Evolutionary conservation across 2,329 filamentous ascomycete species (phyloP).

Genomic region (Diplodia seriata): DNA sequence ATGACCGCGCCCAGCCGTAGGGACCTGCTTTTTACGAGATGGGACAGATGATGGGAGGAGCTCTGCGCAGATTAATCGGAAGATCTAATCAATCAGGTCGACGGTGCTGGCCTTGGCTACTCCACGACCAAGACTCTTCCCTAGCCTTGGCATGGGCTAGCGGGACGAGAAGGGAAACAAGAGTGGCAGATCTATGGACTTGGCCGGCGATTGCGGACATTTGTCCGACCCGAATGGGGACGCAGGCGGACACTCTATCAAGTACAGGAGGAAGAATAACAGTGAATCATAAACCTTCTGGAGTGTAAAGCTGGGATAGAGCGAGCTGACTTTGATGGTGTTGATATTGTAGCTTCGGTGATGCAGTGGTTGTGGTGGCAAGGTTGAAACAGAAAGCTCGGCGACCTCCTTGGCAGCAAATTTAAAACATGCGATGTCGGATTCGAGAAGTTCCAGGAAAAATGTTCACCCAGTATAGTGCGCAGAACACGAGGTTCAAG

Average conservation of each 20-base stretch:
- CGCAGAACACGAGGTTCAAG: too few relatives aligned
- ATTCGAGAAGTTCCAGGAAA: constrained; percentile 1
- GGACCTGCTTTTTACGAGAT: constrained; percentile 17
- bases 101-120: neutral
- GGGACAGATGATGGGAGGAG: neutral
- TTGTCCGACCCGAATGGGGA: constrained; percentile 7
- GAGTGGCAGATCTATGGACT: neutral
- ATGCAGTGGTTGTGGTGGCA: neutral
- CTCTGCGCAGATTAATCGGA: constrained; percentile 12
- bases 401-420: neutral
- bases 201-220: constrained; percentile 12
- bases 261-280: neutral
- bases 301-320: neutral
- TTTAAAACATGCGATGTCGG: constrained; percentile 15
- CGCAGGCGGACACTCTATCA: neutral
- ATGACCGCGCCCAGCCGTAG: constrained; percentile 15
- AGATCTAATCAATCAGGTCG: constrained; percentile 20
- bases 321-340: neutral
- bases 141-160: constrained; percentile 11
- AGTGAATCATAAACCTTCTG: too few relatives aligned
- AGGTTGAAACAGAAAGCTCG: neutral
- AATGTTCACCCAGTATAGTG: neutral
- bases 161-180: constrained; percentile 11
- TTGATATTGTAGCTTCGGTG: neutral
- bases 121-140: neutral